Evolutionary conservation across 2,329 filamentous ascomycete genomes (phyloP), one percentile per base, ranked within the genome.

Genomic region (Saccharata proteae): DNA sequence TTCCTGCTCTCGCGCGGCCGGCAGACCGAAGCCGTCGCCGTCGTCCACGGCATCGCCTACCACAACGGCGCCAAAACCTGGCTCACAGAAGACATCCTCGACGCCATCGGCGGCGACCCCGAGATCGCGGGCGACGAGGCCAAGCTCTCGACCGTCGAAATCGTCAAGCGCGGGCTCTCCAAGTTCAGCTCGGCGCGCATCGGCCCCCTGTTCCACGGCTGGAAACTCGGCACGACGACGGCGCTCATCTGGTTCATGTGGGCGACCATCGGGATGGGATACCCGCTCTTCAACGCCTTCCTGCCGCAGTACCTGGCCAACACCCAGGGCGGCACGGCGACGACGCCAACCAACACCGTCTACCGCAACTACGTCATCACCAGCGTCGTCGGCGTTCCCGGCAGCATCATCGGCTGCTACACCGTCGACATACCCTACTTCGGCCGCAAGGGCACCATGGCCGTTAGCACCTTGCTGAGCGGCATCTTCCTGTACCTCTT

Each of bases 221-320:
- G 55, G 48, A 61, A 54, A 26, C 54, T 71, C 20, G 67, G 49
- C 3, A 35, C 63, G 6, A 64, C 61, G 8, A 72, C 66, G 16
- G 37, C 54, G 9, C 48, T 71, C 1, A 51, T 88, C 28, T 85
- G 80, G 80, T 80, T 85, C 54, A 76, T 74, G 50, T 92, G 83
- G 83, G 67, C 76, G 0, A 77, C 73, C 10, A 86, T 92, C 42
- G 83, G 83, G 37, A 80, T 92, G 73, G 82, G 77, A 3, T 92
- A 88, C 47, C 83, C 82, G 1, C 69, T 93, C 2, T 93, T 88
- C 68, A 90, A 90, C 54, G 79, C 80, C 31, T 92, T 92, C 57
- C 66, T 93, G n/a, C 84, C 84, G 0, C 80, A 90, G 43, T 90
- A 90, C 48, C 71, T 92, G 37, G 71, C 75, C 15, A 69, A 74